Conservation (phyloP, 2,329 filamentous ascomycete genomes). For the Rosellinia necatrix region DNA sequence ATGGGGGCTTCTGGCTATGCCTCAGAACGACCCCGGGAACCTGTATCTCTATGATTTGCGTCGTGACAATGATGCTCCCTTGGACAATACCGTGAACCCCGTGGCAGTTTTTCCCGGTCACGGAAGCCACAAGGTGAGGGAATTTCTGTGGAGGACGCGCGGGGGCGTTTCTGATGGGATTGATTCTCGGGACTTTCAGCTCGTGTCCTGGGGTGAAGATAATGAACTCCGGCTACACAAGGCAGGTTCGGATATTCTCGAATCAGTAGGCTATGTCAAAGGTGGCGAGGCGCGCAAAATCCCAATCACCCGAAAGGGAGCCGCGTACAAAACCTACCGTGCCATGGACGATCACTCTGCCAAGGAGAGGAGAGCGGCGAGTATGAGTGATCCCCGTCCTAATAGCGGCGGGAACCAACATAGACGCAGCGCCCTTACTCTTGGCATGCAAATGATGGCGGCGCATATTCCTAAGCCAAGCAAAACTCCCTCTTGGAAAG, state of each 20-base stretch:
- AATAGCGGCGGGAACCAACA: conserved; percentile 48
- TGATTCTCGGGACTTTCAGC: conserved; percentile 86
- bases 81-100: conserved; percentile 52
- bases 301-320: conserved; percentile 79
- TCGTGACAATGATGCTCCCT: conserved; percentile 49
- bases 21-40: conserved; percentile 83
- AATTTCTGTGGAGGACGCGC: conserved; percentile 86
- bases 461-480: conserved; percentile 44
- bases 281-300: conserved; percentile 69
- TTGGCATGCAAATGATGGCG: conserved; percentile 52
- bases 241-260: conserved; percentile 66
- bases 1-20: conserved; percentile 84
- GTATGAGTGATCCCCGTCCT: conserved; percentile 65
- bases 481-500: conserved; percentile 52
- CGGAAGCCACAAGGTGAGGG: conserved; percentile 74
- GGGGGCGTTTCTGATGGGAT: conserved; percentile 70
- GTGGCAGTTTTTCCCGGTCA: conserved; percentile 65
- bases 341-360: conserved; percentile 66
- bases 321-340: conserved; percentile 83
- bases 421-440: conserved; percentile 50
- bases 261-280: conserved; percentile 73
- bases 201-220: conserved; percentile 92
- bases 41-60: conserved; percentile 82
- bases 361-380: conserved; percentile 62
- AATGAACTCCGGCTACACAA: conserved; percentile 80